phyloP scores from a whole-genome alignment of 352 stramenopile genomes.

The Globisporangium orthogonon region DNA sequence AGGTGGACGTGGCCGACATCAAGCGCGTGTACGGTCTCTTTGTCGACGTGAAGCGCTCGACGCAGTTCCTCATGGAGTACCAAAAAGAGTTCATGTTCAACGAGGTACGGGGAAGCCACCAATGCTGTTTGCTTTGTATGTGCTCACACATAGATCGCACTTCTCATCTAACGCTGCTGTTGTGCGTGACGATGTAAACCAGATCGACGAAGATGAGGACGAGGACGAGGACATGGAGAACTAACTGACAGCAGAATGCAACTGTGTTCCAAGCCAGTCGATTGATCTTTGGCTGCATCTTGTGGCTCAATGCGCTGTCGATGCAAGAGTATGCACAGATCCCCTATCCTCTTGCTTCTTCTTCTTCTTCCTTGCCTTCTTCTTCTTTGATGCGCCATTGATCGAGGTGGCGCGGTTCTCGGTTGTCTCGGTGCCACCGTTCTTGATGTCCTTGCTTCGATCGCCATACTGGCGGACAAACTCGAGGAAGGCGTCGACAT shows the following conservation, averaged over 20 bases:
- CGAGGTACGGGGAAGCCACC: slow-evolving; percentile 47
- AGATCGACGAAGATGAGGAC: slow-evolving; percentile 37
- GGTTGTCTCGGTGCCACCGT: not conserved
- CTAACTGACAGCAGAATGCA: slow-evolving; percentile 1
- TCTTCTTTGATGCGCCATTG: not conserved
- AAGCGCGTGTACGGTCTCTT: slow-evolving; percentile 96
- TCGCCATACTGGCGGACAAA: slow-evolving; percentile 1
- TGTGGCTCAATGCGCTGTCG: not conserved
- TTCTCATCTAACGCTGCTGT: not conserved
- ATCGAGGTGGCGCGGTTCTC: not conserved
- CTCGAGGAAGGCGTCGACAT: slow-evolving; percentile 9
- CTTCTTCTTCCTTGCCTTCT: slow-evolving; percentile 3
- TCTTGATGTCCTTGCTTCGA: not conserved
- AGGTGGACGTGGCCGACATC: slow-evolving; percentile 89
- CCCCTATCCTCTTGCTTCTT: not conserved
- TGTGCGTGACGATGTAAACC: not conserved
- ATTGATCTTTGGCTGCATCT: not conserved
- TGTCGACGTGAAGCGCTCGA: slow-evolving; percentile 97
- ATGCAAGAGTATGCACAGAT: not conserved
- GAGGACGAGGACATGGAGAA: slow-evolving; percentile 41
- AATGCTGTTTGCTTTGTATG: not conserved
- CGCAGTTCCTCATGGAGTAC: slow-evolving; percentile 99
- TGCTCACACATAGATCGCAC: too few species aligned
- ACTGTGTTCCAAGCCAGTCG: not conserved
- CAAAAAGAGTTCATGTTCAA: slow-evolving; percentile 99